Base-by-base conservation (phyloP, 164 flowering plant genomes). In the Tetracentron sinense region DNA sequence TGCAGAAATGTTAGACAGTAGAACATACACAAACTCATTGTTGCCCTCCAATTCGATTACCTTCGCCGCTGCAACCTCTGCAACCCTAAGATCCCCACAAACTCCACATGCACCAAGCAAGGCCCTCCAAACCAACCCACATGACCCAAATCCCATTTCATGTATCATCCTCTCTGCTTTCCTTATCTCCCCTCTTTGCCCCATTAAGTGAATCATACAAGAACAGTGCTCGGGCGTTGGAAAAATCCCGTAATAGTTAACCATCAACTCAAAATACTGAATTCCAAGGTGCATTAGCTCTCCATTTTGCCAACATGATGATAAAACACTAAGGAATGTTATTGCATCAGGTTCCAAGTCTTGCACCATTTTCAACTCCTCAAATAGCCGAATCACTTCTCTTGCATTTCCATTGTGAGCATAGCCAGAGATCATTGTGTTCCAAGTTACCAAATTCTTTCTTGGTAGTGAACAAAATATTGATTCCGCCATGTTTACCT, bases 1-100 rank as follows among this genome's bases (percentile, higher is more conserved):
- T 35, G 91, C 86, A 75, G 75, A 78, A 1, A 83, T 51, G 63
- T 88, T 88, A 0, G 90, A 85, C 77, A 88, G 19, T 64, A 72
- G 55, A 4, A 84, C 88, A 66, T 80, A 83, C 0, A 82, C 82
- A 58, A 73, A 79, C 68, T 84, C 89, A 64, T 76, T 62, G 23
- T 79, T 73, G 7, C 82, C 82, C 30, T 75, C 86, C 69, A 85
- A 64, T 33, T 67, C 64, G 7, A 82, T 66, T 54, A 85, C 71
- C 72, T 77, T 86, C 19, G 77, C 78, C 42, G 88, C 83, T 23
- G 87, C 90, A 25, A 62, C 30, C 73, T 76, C 79, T 17, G 88
- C 92, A 33, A 78, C 74, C 47, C 65, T 66, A 17, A 78, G 27
- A 47, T 83, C 68, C 64, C 75, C 75, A 61, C 74, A 69, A 58